Conservation (phyloP, 2,329 filamentous ascomycete species). For the Cercospora janseana region DNA sequence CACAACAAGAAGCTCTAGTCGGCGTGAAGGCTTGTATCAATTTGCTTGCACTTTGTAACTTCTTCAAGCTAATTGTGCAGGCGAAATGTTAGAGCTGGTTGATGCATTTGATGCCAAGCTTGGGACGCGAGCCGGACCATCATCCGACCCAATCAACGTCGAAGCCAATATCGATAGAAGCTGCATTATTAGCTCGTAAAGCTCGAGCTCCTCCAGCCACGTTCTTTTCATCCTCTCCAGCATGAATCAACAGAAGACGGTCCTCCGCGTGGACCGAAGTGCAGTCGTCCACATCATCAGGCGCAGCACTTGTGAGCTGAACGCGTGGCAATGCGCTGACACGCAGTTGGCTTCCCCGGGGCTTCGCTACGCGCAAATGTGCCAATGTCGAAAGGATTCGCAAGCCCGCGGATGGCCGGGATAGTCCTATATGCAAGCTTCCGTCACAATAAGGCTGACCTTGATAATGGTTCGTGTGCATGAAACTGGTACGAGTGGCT, state of each 20-base stretch:
- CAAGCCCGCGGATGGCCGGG: slow-evolving; percentile 12
- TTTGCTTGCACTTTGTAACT: too few species aligned
- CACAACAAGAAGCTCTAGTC: too few species aligned
- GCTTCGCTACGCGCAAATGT: too few species aligned
- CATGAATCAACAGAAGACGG: not conserved
- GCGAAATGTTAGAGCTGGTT: too few species aligned
- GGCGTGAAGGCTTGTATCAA: too few species aligned
- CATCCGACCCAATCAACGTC: slow-evolving; percentile 2
- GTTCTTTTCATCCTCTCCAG: slow-evolving; percentile 2
- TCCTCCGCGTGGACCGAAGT: slow-evolving; percentile 1
- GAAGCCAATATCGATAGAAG: slow-evolving; percentile 6
- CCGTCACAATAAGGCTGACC: slow-evolving; percentile 19
- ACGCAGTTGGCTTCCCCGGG: not conserved
- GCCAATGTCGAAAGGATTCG: slow-evolving; percentile 1
- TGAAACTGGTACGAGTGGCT: slow-evolving; percentile 14
- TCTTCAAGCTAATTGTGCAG: too few species aligned
- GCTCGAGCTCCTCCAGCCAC: slow-evolving; percentile 10
- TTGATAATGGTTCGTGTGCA: slow-evolving; percentile 14
- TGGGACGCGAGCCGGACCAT: too few species aligned
- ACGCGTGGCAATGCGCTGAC: not conserved
- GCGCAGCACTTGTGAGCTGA: not conserved
- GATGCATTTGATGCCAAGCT: too few species aligned
- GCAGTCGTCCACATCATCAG: not conserved
- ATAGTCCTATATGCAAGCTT: slow-evolving; percentile 16
- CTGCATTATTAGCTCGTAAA: not conserved